Conservation (phyloP, 1,284 basidiomycete species). For the Mycena citricolor region DNA sequence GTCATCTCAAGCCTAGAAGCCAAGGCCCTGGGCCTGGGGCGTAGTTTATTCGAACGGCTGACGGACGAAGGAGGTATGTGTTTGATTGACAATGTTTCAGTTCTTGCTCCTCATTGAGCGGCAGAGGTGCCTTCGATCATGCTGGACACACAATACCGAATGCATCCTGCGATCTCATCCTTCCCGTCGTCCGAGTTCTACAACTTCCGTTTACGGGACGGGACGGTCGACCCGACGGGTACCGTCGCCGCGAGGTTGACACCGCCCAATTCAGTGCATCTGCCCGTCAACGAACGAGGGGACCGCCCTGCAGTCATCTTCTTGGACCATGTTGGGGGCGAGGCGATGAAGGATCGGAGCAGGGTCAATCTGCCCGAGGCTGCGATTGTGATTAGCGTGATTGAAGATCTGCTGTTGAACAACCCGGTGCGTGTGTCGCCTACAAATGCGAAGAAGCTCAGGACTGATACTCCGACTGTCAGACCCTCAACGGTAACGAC, state of each 20-base stretch:
- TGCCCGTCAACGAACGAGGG: constrained; percentile 37
- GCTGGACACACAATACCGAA: constrained; percentile 91
- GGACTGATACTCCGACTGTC: too few relatives aligned
- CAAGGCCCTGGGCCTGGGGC: constrained; percentile 67
- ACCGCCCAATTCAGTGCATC: constrained; percentile 60
- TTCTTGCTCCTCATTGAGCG: constrained; percentile 20
- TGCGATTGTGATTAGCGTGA: constrained; percentile 71
- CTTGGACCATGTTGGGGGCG: constrained; percentile 71
- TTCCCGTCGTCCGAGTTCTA: constrained; percentile 90
- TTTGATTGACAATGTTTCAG: constrained; percentile 9
- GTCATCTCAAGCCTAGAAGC: constrained; percentile 79
- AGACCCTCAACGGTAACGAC: constrained; percentile 67
- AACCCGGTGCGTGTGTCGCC: constrained; percentile 58
- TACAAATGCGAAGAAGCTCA: too few relatives aligned
- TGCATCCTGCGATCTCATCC: constrained; percentile 87
- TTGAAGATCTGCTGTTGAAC: constrained; percentile 73
- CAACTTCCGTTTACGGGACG: constrained; percentile 66
- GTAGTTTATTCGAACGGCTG: constrained; percentile 87
- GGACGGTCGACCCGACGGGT: constrained; percentile 62
- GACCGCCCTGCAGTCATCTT: constrained; percentile 66
- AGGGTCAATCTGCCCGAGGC: constrained; percentile 76
- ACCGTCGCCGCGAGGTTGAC: constrained; percentile 50
- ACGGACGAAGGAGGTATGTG: constrained; percentile 73
- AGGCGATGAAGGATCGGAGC: constrained; percentile 66
- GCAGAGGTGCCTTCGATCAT: constrained; percentile 79